Evolutionary conservation across 1,139 yeast species (phyloP).

Genomic region (Arxiozyma heterogenica): DNA sequence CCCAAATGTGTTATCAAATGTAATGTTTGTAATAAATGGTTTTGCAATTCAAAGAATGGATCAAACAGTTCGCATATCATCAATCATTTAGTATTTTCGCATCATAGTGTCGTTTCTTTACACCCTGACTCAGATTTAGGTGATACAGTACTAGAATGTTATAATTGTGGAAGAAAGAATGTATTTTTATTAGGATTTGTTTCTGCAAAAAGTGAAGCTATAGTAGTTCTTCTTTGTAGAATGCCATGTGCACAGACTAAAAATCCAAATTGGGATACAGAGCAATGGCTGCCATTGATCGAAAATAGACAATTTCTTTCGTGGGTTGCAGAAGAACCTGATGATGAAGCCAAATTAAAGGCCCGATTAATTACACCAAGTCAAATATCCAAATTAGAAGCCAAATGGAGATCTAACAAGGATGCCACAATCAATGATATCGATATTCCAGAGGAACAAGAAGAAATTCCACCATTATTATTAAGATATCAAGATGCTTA

Average conservation of each 20-base stretch:
- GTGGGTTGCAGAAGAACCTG: slow-evolving; percentile 72
- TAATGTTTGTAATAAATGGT: slow-evolving; percentile 75
- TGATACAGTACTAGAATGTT: slow-evolving; percentile 78
- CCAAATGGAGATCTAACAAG: slow-evolving; percentile 68
- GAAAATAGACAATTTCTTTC: slow-evolving; percentile 69
- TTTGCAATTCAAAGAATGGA: slow-evolving; percentile 68
- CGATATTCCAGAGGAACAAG: slow-evolving; percentile 44
- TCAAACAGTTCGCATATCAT: slow-evolving; percentile 70
- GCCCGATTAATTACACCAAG: slow-evolving; percentile 50
- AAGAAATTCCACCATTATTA: slow-evolving; percentile 59
- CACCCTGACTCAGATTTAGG: slow-evolving; percentile 82
- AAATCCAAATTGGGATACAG: slow-evolving; percentile 76
- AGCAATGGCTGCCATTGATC: slow-evolving; percentile 80
- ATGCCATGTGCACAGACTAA: slow-evolving; percentile 79
- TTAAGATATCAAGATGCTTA: slow-evolving; percentile 76
- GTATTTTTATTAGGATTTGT: slow-evolving; percentile 81
- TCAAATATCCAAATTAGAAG: slow-evolving; percentile 68
- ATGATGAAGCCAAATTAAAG: slow-evolving; percentile 51
- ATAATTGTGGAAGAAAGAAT: slow-evolving; percentile 78
- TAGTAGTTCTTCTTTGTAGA: slow-evolving; percentile 80
- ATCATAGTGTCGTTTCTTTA: slow-evolving; percentile 64
- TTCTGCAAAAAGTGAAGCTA: slow-evolving; percentile 77
- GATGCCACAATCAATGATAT: slow-evolving; percentile 59
- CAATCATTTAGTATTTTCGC: slow-evolving; percentile 73
- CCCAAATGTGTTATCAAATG: slow-evolving; percentile 68